Percentiles rank a stretch among this genome's conserved stretches.
Conservation (phyloP, 1,284 basidiomycete species). For the Cutaneotrichosporon sp. region DNA sequence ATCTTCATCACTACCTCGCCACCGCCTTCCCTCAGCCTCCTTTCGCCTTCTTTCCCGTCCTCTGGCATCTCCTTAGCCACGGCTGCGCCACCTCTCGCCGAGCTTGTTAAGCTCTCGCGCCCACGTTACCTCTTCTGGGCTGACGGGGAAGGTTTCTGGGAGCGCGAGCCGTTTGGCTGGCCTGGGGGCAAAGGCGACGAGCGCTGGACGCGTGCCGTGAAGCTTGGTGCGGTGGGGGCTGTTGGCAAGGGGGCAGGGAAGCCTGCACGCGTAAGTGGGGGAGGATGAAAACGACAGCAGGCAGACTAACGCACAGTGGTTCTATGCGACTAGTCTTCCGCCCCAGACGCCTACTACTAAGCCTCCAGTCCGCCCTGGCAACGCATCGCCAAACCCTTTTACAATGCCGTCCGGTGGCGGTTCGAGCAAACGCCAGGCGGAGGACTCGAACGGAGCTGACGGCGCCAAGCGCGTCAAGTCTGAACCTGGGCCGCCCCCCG, state of each 20-base stretch:
- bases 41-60: slow-evolving; percentile 60
- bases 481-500: slow-evolving; percentile 60
- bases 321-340: slow-evolving; percentile 70
- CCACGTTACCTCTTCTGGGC: slow-evolving; percentile 57
- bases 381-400: slow-evolving; percentile 47
- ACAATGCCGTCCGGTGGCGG: slow-evolving; percentile 20
- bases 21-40: slow-evolving; percentile 67
- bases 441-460: slow-evolving; percentile 32
- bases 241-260: slow-evolving; percentile 59
- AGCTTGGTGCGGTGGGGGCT: slow-evolving; percentile 80
- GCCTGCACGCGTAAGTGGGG: slow-evolving; percentile 72
- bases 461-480: slow-evolving; percentile 56
- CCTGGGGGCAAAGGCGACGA: slow-evolving; percentile 61
- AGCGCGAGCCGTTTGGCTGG: slow-evolving; percentile 86
- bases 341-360: slow-evolving; percentile 48
- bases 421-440: slow-evolving; percentile 63
- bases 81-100: slow-evolving; percentile 64
- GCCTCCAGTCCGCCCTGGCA: slow-evolving; percentile 38
- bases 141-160: slow-evolving; percentile 71
- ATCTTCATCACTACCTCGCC: slow-evolving; percentile 77
- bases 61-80: slow-evolving; percentile 55
- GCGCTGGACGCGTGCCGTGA: slow-evolving; percentile 72
- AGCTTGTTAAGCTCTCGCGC: slow-evolving; percentile 58
- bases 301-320: slow-evolving; percentile 59
- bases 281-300: not conserved